phyloP scores from a whole-genome alignment of 352 stramenopile genomes.

The Globisporangium parvum region DNA sequence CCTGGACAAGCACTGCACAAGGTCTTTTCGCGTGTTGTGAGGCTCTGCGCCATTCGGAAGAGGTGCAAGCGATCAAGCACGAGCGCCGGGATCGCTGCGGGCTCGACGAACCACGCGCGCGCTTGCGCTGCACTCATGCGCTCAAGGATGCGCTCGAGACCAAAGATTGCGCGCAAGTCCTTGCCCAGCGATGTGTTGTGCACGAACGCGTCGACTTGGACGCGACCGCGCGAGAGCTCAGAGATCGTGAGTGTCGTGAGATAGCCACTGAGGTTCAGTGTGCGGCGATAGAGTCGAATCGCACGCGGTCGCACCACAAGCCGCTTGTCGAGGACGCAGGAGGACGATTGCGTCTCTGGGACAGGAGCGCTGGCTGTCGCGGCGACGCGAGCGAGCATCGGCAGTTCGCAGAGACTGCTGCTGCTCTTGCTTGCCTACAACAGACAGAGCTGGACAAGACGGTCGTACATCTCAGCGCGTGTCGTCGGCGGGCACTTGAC shows the following conservation, averaged over 20 bases:
- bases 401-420: neutral
- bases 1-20: too few species aligned
- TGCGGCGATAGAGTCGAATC: conserved; percentile 48
- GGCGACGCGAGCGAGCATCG: too few species aligned
- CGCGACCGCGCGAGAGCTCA: conserved; percentile 47
- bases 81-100: conserved; percentile 25
- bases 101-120: conserved; percentile 25
- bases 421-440: conserved; percentile 19
- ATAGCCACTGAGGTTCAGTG: conserved; percentile 36
- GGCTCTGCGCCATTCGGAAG: conserved; percentile 24
- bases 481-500: conserved; percentile 40
- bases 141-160: conserved; percentile 46
- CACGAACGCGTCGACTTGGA: conserved; percentile 56
- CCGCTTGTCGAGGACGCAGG: conserved; percentile 3
- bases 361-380: neutral
- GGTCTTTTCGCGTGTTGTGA: conserved; percentile 2
- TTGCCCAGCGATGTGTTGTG: conserved; percentile 21
- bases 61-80: conserved; percentile 63
- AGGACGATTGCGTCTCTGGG: neutral
- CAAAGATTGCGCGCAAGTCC: conserved; percentile 24
- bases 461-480: conserved; percentile 52
- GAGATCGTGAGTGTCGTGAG: conserved; percentile 50
- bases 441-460: conserved; percentile 49
- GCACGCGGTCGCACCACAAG: conserved; percentile 41
- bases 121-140: conserved; percentile 38